Evolutionary conservation across 2,329 filamentous ascomycete genomes (phyloP).

Genomic region (Arthroderma sp.): DNA sequence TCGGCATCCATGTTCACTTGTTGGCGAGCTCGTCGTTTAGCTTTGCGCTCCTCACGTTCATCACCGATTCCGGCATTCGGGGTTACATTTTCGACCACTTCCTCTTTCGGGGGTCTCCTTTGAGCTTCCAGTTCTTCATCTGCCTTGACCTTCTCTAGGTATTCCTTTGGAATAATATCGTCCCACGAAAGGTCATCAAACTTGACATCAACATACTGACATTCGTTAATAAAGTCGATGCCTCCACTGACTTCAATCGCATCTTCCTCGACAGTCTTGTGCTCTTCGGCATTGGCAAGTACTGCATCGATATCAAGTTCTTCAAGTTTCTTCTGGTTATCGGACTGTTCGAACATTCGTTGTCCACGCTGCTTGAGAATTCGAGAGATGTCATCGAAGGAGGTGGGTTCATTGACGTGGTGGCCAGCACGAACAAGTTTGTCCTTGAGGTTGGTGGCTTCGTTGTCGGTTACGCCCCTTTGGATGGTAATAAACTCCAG

Average conservation of each 20-base stretch:
- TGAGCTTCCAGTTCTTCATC: conserved; percentile 75
- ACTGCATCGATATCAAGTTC: conserved; percentile 92
- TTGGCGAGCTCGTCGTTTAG: conserved; percentile 60
- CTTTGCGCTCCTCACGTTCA: conserved; percentile 51
- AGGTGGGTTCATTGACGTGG: conserved; percentile 62
- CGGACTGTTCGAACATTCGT: conserved; percentile 96
- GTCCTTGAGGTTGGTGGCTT: conserved; percentile 67
- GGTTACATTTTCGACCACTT: conserved; percentile 33
- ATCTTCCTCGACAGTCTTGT: conserved; percentile 89
- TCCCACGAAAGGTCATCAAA: conserved; percentile 91
- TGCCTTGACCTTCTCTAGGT: conserved; percentile 76
- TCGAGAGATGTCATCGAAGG: conserved; percentile 86
- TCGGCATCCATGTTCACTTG: conserved; percentile 54
- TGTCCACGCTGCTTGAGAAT: conserved; percentile 97
- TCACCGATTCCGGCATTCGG: conserved; percentile 21
- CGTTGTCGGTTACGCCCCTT: conserved; percentile 89
- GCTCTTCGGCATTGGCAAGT: conserved; percentile 90
- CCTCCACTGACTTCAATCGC: conserved; percentile 91
- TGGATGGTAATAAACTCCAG: conserved; percentile 97
- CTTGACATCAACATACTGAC: conserved; percentile 95
- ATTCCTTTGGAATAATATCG: conserved; percentile 90
- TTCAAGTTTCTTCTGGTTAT: conserved; percentile 91
- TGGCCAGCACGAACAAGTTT: conserved; percentile 56
- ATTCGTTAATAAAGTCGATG: conserved; percentile 82
- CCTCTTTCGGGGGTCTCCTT: conserved; percentile 58